Percentiles rank a stretch among this genome's conserved stretches.
Evolutionary conservation across 495 filamentous ascomycete species (phyloP).

Genomic region (Hypoxylon fuscum): DNA sequence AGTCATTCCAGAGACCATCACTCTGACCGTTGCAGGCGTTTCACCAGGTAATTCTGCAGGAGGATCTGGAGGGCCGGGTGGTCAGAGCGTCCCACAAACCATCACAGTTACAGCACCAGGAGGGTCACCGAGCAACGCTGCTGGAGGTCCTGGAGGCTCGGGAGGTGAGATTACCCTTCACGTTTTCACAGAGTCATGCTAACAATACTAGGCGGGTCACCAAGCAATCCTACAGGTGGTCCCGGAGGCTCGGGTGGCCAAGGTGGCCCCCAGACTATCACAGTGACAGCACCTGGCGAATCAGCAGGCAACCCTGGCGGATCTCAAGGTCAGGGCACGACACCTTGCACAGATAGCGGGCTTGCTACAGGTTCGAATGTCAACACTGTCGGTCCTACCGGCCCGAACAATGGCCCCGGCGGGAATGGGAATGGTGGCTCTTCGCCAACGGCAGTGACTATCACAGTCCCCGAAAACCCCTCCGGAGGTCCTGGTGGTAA

Average conservation of each 20-base stretch:
- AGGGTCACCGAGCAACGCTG: slow-evolving; percentile 23
- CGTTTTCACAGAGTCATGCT: not conserved
- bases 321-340: slow-evolving; percentile 26
- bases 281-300: slow-evolving; percentile 30
- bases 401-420: slow-evolving; percentile 20
- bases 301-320: slow-evolving; percentile 28
- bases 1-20: slow-evolving; percentile 21
- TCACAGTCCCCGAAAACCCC: slow-evolving; percentile 24
- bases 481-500: slow-evolving; percentile 25
- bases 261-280: slow-evolving; percentile 25
- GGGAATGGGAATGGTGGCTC: slow-evolving; percentile 24
- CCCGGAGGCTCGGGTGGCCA: slow-evolving; percentile 29
- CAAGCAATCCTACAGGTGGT: slow-evolving; percentile 15
- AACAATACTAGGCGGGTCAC: slow-evolving; percentile 11
- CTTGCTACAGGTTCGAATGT: slow-evolving; percentile 17
- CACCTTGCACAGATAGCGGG: slow-evolving; percentile 30
- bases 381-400: slow-evolving; percentile 22
- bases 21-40: slow-evolving; percentile 21
- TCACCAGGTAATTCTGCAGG: slow-evolving; percentile 29
- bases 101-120: slow-evolving; percentile 31
- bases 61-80: slow-evolving; percentile 16
- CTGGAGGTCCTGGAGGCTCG: slow-evolving; percentile 16
- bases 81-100: slow-evolving; percentile 27
- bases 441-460: slow-evolving; percentile 26
- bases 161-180: slow-evolving; percentile 23